Evolutionary conservation across 768 basidiomycete genomes (phyloP).

Genomic region (Pilatotrama ljubarskyi): DNA sequence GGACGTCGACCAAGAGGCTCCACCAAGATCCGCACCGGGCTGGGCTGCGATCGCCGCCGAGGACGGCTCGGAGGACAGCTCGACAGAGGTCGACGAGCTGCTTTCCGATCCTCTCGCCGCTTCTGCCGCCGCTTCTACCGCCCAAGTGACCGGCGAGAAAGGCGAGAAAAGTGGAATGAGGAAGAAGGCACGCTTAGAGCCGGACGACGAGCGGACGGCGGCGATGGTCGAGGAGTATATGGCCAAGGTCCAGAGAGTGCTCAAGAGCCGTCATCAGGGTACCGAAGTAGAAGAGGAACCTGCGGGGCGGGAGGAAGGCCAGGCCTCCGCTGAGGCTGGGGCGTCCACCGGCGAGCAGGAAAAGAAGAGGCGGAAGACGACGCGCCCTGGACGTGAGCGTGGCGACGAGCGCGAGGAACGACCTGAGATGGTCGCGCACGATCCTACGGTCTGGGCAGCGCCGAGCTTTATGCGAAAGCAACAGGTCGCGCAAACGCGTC

Average conservation of each 20-base stretch:
- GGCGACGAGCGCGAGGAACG: background rate
- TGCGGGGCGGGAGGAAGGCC: no score
- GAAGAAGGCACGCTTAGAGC: constrained; percentile 5
- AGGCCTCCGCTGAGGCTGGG: no score
- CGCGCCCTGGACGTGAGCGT: background rate
- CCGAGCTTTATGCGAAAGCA: constrained; percentile 21
- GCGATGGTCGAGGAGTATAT: constrained; percentile 11
- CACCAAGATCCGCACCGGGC: background rate
- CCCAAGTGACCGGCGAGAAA: background rate
- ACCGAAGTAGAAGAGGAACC: no score
- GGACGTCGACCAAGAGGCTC: background rate
- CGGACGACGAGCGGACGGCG: constrained; percentile 22
- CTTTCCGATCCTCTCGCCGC: constrained; percentile 1
- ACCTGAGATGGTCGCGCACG: constrained; percentile 15
- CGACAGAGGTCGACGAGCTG: constrained; percentile 15
- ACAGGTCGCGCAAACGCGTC: no score
- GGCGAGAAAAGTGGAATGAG: background rate
- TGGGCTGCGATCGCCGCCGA: constrained; percentile 2
- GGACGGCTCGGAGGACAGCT: background rate
- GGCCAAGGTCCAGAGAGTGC: background rate
- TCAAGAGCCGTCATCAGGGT: background rate
- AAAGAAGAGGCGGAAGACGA: background rate
- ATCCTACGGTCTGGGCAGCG: constrained; percentile 17
- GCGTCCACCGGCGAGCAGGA: background rate
- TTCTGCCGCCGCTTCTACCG: background rate